Evolutionary conservation across 2,329 filamentous ascomycete genomes (phyloP), one percentile per base, ranked within the genome.

Genomic region (Aspergillus ochraceoroseus): DNA sequence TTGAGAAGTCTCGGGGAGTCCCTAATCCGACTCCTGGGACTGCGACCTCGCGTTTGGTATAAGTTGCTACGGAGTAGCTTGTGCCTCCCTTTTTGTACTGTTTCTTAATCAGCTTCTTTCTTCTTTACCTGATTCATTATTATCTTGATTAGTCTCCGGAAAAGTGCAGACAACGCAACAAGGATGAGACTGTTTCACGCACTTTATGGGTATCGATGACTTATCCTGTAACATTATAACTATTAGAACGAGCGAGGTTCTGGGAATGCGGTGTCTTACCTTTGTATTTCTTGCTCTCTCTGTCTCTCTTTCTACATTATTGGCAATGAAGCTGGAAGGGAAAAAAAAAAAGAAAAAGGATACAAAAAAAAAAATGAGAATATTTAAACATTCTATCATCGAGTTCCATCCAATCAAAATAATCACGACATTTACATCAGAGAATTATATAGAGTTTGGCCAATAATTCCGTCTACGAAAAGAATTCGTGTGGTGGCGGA

Each of bases 1-100:
- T 63, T 19, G 62, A 66, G 35, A 65, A 62, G 39, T 53, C 55
- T 23, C 53, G 54, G 28, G 61, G 56, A 11, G 55, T 56, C 15
- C 47, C 52, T 2, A 57, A 58, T 20, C 49, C 54, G 12, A 55
- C 53, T 15, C 54, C 58, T 13, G 60, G 56, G 20, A 62, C 61
- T 18, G 59, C 57, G 19, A 62, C 61, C 4, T 60, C 61, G 38
- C 56, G 55, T 18, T 48, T 63, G 29, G 54, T 58, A 15, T 52
- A 31, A 49, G n/a, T n/a, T n/a, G n/a, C n/a, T n/a, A 7, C 12
- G 9, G 31, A 6, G 4, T 13, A 11, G 7, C 18, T 15, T 25
- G 23, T 15, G 14, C 9, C 14, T 12, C 11, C 7, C 29, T 9
- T 25, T 35, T 26, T 14, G 9, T 18, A 9, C 28, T 30, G 5